Conservation (phyloP, 1,139 yeast species). For the Kodamaea fungicola region DNA sequence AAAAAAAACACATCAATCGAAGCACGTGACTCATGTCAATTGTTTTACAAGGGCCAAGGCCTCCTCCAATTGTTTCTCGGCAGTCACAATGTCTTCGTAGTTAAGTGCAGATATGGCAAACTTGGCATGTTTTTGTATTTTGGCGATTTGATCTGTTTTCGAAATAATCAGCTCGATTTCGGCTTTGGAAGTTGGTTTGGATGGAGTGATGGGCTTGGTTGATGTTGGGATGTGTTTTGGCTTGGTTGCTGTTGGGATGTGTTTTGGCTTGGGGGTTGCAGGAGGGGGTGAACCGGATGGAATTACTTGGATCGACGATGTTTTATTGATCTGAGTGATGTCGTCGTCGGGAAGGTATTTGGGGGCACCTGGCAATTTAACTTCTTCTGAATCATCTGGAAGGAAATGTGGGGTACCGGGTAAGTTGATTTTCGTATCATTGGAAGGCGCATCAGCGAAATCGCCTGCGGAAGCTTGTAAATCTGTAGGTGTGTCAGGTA, state of each 20-base stretch:
- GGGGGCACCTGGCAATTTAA: conserved; percentile 42
- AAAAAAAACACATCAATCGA: no score
- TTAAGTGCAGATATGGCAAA: conserved; percentile 92
- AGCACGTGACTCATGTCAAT: no score
- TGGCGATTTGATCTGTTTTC: conserved; percentile 57
- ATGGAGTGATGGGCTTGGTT: background rate
- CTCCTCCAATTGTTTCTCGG: conserved; percentile 63
- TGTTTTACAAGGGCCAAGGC: conserved; percentile 41
- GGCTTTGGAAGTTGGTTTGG: conserved; percentile 30
- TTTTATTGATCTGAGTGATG: conserved; percentile 34
- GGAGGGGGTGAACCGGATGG: conserved; percentile 18
- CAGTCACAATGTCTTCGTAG: conserved; percentile 84
- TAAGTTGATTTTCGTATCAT: conserved; percentile 11
- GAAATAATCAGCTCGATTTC: conserved; percentile 51
- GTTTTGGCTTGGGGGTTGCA: conserved; percentile 1
- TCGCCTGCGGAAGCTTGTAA: no score
- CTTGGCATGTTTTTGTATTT: conserved; percentile 82
- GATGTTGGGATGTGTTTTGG: conserved; percentile 1
- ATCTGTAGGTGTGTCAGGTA: background rate
- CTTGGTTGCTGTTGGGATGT: conserved; percentile 1
- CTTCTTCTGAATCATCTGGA: conserved; percentile 23
- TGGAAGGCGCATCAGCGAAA: conserved; percentile 3
- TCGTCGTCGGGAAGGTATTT: conserved; percentile 42
- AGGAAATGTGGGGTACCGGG: conserved; percentile 22
- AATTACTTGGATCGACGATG: conserved; percentile 37